A percentile compares a stretch with the other conserved stretches of the same genome.
These are phyloP conservation scores for Phytopythium ostracodes DNA, from an alignment of 352 stramenopile species.

Conservation along the genomic window DNA sequence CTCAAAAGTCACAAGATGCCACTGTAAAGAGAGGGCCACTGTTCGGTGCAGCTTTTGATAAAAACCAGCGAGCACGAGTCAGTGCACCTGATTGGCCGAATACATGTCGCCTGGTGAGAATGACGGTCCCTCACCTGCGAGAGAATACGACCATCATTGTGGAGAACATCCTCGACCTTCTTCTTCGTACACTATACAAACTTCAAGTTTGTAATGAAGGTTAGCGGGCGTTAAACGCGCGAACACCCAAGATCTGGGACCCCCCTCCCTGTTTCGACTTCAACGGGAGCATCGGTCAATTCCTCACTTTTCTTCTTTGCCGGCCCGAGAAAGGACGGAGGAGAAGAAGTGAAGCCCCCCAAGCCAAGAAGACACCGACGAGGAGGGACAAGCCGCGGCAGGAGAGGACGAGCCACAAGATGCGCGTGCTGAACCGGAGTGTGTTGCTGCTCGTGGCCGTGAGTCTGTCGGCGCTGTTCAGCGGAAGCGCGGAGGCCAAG, in stretches of 20 bases:
- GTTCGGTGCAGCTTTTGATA: neutral
- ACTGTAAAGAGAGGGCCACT: no score
- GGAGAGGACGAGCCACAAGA: conserved; percentile 1
- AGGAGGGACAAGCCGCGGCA: neutral
- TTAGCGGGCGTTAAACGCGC: conserved; percentile 8
- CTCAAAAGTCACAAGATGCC: neutral
- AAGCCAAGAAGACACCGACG: neutral
- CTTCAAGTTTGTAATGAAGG: neutral
- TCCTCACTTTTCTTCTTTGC: neutral
- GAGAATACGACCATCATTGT: conserved; percentile 3
- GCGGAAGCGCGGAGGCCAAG: conserved; percentile 31
- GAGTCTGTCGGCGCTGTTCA: conserved; percentile 18
- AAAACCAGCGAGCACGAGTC: neutral
- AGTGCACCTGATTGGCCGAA: conserved; percentile 15
- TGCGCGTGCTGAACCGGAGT: conserved; percentile 15
- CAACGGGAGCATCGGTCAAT: neutral
- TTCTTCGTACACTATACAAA: neutral
- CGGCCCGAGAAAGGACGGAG: neutral
- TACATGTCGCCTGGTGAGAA: neutral
- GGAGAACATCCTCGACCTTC: neutral
- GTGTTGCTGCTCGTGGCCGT: conserved; percentile 15
- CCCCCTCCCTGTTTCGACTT: neutral
- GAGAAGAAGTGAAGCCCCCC: neutral
- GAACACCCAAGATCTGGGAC: conserved; percentile 1
- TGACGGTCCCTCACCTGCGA: conserved; percentile 7